phyloP scores from a whole-genome alignment of 179 eudicot species.

The Patellifolia procumbens region DNA sequence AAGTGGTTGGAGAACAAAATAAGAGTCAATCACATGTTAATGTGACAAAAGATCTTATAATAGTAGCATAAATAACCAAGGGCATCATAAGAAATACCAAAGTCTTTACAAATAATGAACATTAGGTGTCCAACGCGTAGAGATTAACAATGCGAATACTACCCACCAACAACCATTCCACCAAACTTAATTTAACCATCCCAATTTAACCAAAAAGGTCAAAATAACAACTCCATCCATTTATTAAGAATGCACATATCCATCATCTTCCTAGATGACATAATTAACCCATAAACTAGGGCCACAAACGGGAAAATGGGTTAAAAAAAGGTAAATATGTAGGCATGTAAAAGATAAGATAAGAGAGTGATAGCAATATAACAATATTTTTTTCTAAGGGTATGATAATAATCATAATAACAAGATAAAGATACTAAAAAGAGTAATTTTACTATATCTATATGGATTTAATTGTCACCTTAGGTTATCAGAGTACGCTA shows the following conservation, averaged over 20 bases:
- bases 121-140: conserved; percentile 18
- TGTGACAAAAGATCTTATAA: background rate
- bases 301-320: background rate
- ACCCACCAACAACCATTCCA: conserved; percentile 27
- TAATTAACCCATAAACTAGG: background rate
- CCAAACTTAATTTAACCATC: background rate
- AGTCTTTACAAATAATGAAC: background rate
- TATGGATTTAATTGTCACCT: background rate
- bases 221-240: background rate
- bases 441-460: too few species aligned
- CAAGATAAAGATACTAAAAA: background rate
- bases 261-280: background rate
- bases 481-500: background rate
- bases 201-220: background rate
- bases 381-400: background rate
- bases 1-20: conserved; percentile 11
- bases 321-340: background rate
- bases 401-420: background rate
- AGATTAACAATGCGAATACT: conserved; percentile 7
- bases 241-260: background rate
- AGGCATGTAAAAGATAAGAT: background rate
- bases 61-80: background rate
- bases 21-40: conserved; percentile 1
- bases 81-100: background rate
- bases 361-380: background rate